Percentiles rank a stretch among this genome's conserved stretches.
phyloP scores from a whole-genome alignment of 805 yeast genomes.

The Debaryomyces prosopidis region DNA sequence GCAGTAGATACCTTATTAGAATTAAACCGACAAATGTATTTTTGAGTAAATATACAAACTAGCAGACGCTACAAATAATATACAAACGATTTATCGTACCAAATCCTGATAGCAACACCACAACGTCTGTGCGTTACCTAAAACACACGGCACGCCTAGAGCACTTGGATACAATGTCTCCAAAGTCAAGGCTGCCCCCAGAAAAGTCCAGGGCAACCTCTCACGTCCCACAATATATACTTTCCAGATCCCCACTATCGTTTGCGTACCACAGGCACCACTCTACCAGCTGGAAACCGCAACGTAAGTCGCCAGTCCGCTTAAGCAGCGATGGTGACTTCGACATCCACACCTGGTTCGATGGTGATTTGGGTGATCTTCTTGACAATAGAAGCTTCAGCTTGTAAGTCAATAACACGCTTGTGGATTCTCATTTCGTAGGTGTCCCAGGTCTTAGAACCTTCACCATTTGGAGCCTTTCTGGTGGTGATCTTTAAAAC shows the following conservation, averaged over 20 bases:
- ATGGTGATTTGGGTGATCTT: slow-evolving; percentile 96
- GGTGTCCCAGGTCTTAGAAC: slow-evolving; percentile 99
- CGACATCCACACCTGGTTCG: slow-evolving; percentile 99
- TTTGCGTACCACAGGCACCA: neutral
- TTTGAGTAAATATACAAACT: slow-evolving; percentile 8
- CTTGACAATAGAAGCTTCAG: slow-evolving; percentile 91
- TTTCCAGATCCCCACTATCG: neutral
- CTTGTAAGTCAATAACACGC: slow-evolving; percentile 98
- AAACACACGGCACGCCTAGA: slow-evolving; percentile 64
- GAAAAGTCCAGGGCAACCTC: neutral
- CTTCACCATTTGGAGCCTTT: slow-evolving; percentile 99
- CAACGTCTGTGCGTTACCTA: slow-evolving; percentile 49
- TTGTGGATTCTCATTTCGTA: slow-evolving; percentile 99
- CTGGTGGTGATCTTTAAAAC: slow-evolving; percentile 97
- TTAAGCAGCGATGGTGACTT: slow-evolving; percentile 87
- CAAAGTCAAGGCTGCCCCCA: neutral
- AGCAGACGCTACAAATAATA: slow-evolving; percentile 10
- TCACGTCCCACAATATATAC: neutral
- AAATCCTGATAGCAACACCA: slow-evolving; percentile 63
- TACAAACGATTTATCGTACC: slow-evolving; percentile 21
- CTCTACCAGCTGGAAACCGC: neutral
- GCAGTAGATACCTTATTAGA: slow-evolving; percentile 2
- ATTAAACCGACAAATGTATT: slow-evolving; percentile 10
- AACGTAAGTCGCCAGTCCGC: slow-evolving; percentile 12
- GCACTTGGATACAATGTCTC: slow-evolving; percentile 40